These are phyloP conservation scores for Xylaria palmicola DNA, from an alignment of 495 filamentous ascomycete genomes.

Conservation along the genomic window DNA sequence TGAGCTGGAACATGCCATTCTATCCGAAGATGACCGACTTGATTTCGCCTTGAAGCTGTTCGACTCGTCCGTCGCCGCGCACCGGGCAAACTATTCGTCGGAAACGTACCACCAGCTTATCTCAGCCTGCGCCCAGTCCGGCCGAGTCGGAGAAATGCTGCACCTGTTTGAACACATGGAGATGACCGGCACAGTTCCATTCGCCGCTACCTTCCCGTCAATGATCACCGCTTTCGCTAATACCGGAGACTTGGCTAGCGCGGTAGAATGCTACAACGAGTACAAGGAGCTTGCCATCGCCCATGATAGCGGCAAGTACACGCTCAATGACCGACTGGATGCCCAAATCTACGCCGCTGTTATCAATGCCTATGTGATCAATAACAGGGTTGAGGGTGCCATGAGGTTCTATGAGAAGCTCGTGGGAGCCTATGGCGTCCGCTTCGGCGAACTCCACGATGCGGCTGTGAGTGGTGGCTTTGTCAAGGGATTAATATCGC, in stretches of 20 bases:
- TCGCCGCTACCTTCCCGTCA: slow-evolving; percentile 75
- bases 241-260: slow-evolving; percentile 75
- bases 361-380: slow-evolving; percentile 79
- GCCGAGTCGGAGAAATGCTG: slow-evolving; percentile 81
- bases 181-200: slow-evolving; percentile 64
- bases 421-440: slow-evolving; percentile 57
- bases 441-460: slow-evolving; percentile 58
- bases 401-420: slow-evolving; percentile 81
- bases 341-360: slow-evolving; percentile 83
- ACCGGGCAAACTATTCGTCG: slow-evolving; percentile 55
- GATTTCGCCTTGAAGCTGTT: slow-evolving; percentile 83
- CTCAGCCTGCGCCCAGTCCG: slow-evolving; percentile 77
- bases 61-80: slow-evolving; percentile 63
- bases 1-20: slow-evolving; percentile 76
- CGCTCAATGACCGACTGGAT: slow-evolving; percentile 72
- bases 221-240: slow-evolving; percentile 92
- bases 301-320: slow-evolving; percentile 71
- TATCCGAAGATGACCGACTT: slow-evolving; percentile 83
- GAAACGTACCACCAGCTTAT: slow-evolving; percentile 81
- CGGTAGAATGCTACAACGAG: slow-evolving; percentile 93
- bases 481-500: slow-evolving; percentile 65
- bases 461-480: slow-evolving; percentile 70
- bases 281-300: slow-evolving; percentile 82
- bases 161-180: slow-evolving; percentile 90
- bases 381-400: slow-evolving; percentile 74